Base-by-base conservation (phyloP, 371 early-diverging fungal genomes). In the Mucor piriformis region DNA sequence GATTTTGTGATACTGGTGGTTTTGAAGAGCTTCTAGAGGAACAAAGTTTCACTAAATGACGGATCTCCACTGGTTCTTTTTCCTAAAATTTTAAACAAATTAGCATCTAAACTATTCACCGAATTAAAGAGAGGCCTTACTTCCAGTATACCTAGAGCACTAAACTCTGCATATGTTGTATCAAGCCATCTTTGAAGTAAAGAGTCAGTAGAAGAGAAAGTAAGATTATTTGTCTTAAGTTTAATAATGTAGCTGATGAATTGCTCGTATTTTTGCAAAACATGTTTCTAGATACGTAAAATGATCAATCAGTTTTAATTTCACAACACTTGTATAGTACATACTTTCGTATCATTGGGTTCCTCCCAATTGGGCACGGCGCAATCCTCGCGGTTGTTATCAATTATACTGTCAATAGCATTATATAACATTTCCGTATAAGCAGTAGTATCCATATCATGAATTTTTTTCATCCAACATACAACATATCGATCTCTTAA, bases 181-280 rank as follows among this genome's bases (percentile, higher is more conserved):
- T 74, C 71, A 32, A 83, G 55, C 73, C 78, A 78, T n/a, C 61
- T 66, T 37, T 76, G 61, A 8, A 83, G 27, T 5, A 83, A 64
- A 10, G 62, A 16, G 40, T 81, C 77, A n/a, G 77, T 53, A 0
- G 73, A 59, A 13, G 65, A 54, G 37, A 83, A 81, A 3, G 74
- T 67, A 3, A 83, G 27, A 0, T 76, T 81, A 29, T 60, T 65
- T 12, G 63, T 54, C 42, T 74, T 77, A 2, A 81, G 63, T 42
- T 79, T 83, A 10, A 74, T 32, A n/a, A 83, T 61, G 48, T 66
- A 68, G 2, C 70, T 59, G 23, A 79, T 53, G 46, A 74, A 67
- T 27, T 67, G 64, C 29, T 83, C 81, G 46, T 76, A 74, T 18
- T 65, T 68, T 46, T 71, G 69, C 21, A 72, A 16, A 6, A 59